A percentile compares a stretch with the other conserved stretches of the same genome.
These are phyloP conservation scores for Phaffia tasmanica DNA, from an alignment of 768 basidiomycete species.

Conservation along the genomic window DNA sequence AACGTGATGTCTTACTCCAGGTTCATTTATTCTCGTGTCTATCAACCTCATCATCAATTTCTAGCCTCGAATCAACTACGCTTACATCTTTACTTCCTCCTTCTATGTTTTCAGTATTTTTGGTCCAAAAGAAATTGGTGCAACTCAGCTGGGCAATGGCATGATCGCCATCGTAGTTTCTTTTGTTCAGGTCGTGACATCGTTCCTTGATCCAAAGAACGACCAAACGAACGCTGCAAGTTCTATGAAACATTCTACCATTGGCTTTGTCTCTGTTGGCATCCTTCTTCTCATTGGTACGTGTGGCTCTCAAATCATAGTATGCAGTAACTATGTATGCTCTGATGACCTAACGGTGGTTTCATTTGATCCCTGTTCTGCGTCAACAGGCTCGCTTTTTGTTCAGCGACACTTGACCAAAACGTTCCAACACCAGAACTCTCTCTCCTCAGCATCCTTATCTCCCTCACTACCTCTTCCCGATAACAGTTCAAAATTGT, in stretches of 20 bases:
- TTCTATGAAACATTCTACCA: background rate
- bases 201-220: background rate
- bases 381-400: background rate
- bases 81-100: no score
- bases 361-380: no score
- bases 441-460: background rate
- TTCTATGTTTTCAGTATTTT: background rate
- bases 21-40: background rate
- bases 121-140: constrained; percentile 7
- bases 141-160: constrained; percentile 12
- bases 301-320: background rate
- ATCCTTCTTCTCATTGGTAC: background rate
- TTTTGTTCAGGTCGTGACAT: background rate
- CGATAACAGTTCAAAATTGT: background rate
- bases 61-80: no score
- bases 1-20: constrained; percentile 12
- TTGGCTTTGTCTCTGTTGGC: background rate
- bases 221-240: background rate
- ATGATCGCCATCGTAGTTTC: constrained; percentile 5
- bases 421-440: background rate
- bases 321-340: no score
- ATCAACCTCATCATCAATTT: no score
- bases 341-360: no score
- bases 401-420: background rate
- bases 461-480: background rate